Percentiles rank a stretch among this genome's conserved stretches.
Conservation (phyloP, 2,329 filamentous ascomycete species). For the Epichloe sylvatica region DNA sequence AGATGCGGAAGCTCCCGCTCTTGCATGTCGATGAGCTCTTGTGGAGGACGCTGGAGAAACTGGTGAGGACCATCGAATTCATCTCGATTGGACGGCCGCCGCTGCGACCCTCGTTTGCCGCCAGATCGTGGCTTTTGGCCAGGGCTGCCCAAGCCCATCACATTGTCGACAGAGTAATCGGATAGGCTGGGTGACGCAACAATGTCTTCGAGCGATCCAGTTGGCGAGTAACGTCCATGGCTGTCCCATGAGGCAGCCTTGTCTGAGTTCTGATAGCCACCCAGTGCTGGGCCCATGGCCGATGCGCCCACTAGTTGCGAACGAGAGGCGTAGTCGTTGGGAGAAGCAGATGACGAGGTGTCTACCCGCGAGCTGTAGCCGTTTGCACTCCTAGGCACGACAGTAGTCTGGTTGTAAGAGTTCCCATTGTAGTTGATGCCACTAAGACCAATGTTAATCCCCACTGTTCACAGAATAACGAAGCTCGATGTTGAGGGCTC, state of each 20-base stretch:
- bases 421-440: slow-evolving; percentile 30
- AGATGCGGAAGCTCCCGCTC: slow-evolving; percentile 70
- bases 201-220: slow-evolving; percentile 45
- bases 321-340: slow-evolving; percentile 27
- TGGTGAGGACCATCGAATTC: slow-evolving; percentile 84
- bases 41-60: slow-evolving; percentile 58
- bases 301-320: slow-evolving; percentile 27
- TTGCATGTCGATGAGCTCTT: slow-evolving; percentile 59
- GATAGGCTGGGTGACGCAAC: slow-evolving; percentile 43
- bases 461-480: slow-evolving; percentile 1
- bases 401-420: slow-evolving; percentile 16
- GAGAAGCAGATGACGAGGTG: slow-evolving; percentile 23
- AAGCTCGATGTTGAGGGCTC: neutral
- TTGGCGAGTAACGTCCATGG: slow-evolving; percentile 39
- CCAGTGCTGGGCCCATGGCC: slow-evolving; percentile 15
- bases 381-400: slow-evolving; percentile 12
- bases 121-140: slow-evolving; percentile 30
- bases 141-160: slow-evolving; percentile 25
- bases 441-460: slow-evolving; percentile 21
- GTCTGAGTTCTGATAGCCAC: slow-evolving; percentile 25
- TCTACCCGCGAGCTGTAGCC: slow-evolving; percentile 26
- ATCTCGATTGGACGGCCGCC: slow-evolving; percentile 67
- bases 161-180: slow-evolving; percentile 45
- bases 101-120: slow-evolving; percentile 41
- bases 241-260: slow-evolving; percentile 20